Evolutionary conservation across 306 rosid species (phyloP).

Genomic region (Macrotyloma uniflorum): DNA sequence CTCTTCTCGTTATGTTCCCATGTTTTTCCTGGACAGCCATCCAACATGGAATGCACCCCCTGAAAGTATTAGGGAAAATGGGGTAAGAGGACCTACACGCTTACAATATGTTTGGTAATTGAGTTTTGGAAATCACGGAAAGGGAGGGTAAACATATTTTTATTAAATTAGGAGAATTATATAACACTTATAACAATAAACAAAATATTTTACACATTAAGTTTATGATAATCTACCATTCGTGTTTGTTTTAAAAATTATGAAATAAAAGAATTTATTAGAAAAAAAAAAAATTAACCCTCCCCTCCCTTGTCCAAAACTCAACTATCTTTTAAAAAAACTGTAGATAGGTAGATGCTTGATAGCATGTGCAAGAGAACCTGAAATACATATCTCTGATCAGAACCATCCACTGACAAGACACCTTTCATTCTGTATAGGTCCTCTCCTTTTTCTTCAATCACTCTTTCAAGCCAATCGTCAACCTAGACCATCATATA

Average conservation of each 20-base stretch:
- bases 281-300: not conserved
- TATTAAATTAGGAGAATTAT: not conserved
- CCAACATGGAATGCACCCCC: conserved; percentile 93
- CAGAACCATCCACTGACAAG: conserved; percentile 67
- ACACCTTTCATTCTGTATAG: conserved; percentile 95
- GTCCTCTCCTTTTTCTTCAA: conserved; percentile 93
- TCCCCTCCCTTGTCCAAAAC: not conserved
- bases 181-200: not conserved
- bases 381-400: conserved; percentile 86
- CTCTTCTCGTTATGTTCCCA: conserved; percentile 83
- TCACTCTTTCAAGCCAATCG: conserved; percentile 90
- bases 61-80: conserved; percentile 38
- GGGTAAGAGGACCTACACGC: not conserved
- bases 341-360: conserved; percentile 3
- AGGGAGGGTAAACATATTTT: not conserved
- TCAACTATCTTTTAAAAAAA: not conserved
- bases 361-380: conserved; percentile 42
- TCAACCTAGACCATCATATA: conserved; percentile 58
- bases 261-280: not conserved
- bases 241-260: not conserved
- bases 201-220: not conserved
- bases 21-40: conserved; percentile 77
- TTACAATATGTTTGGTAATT: not conserved
- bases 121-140: not conserved
- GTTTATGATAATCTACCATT: not conserved